Conservation (phyloP, 2,329 filamentous ascomycete species). For the Pseudocercospora eumusae region DNA sequence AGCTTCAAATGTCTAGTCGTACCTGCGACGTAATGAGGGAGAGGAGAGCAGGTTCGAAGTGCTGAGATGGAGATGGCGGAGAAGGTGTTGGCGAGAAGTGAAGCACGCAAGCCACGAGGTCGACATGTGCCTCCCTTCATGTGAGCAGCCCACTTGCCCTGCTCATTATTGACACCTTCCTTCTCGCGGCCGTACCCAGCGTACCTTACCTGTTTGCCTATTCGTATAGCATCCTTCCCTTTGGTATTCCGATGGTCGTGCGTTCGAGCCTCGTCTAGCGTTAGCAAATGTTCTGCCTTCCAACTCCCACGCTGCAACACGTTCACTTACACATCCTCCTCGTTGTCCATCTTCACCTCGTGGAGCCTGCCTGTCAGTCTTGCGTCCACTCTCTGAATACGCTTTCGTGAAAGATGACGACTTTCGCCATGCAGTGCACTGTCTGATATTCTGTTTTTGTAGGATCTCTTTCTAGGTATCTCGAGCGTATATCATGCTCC, state of each 20-base stretch:
- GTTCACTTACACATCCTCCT: no score
- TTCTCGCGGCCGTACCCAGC: neutral
- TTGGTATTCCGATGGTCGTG: no score
- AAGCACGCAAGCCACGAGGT: neutral
- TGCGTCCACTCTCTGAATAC: neutral
- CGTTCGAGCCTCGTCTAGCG: no score
- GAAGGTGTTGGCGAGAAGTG: neutral
- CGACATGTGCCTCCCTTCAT: neutral
- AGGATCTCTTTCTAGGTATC: neutral
- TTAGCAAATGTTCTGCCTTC: no score
- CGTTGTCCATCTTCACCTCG: no score
- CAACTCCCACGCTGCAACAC: no score
- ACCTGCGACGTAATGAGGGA: slow-evolving; percentile 6
- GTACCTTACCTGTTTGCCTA: neutral
- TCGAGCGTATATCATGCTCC: slow-evolving; percentile 1
- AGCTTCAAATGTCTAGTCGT: slow-evolving; percentile 12
- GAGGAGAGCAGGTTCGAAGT: neutral
- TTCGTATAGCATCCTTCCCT: no score
- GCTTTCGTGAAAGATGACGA: neutral
- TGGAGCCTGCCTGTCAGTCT: neutral
- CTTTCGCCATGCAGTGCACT: neutral
- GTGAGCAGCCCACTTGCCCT: neutral
- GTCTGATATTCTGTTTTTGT: slow-evolving; percentile 5
- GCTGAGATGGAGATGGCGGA: neutral
- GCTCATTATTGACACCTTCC: neutral